phyloP scores from a whole-genome alignment of 768 basidiomycete genomes.

The Neoboletus magnificus region DNA sequence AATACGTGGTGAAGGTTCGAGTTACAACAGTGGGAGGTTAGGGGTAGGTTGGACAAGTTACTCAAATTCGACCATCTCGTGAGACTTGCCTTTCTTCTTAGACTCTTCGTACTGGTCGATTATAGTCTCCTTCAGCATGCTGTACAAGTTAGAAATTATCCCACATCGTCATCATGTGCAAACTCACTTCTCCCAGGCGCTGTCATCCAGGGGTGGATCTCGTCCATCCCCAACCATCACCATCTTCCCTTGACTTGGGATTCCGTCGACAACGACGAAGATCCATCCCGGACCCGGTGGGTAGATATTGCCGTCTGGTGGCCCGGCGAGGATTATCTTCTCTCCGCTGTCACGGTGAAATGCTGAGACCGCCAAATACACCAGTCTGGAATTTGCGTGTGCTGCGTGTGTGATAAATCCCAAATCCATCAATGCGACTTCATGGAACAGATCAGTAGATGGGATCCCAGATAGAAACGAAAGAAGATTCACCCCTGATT shows the following conservation, averaged over 20 bases:
- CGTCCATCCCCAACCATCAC: slow-evolving; percentile 68
- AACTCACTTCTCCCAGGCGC: slow-evolving; percentile 57
- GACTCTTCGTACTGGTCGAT: slow-evolving; percentile 50
- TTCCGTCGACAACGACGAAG: slow-evolving; percentile 60
- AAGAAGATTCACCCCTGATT: slow-evolving; percentile 47
- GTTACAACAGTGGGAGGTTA: neutral
- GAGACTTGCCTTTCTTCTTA: slow-evolving; percentile 28
- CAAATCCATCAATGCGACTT: slow-evolving; percentile 77
- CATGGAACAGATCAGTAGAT: slow-evolving; percentile 6
- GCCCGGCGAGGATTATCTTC: slow-evolving; percentile 57
- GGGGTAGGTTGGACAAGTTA: neutral
- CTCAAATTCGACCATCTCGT: slow-evolving; percentile 11
- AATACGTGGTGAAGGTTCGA: neutral
- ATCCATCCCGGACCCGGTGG: slow-evolving; percentile 83
- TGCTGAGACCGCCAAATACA: slow-evolving; percentile 53
- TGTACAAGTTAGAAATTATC: slow-evolving; percentile 21
- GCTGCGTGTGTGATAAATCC: slow-evolving; percentile 79
- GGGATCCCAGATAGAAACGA: neutral
- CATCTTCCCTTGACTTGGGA: slow-evolving; percentile 60
- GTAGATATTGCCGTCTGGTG: slow-evolving; percentile 62
- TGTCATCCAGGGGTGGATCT: slow-evolving; percentile 55
- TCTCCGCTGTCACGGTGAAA: slow-evolving; percentile 41
- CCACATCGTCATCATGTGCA: neutral
- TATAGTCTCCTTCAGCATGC: slow-evolving; percentile 46
- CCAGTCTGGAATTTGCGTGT: slow-evolving; percentile 73